phyloP scores from a whole-genome alignment of 495 filamentous ascomycete species.

The Lophium mytilinum region DNA sequence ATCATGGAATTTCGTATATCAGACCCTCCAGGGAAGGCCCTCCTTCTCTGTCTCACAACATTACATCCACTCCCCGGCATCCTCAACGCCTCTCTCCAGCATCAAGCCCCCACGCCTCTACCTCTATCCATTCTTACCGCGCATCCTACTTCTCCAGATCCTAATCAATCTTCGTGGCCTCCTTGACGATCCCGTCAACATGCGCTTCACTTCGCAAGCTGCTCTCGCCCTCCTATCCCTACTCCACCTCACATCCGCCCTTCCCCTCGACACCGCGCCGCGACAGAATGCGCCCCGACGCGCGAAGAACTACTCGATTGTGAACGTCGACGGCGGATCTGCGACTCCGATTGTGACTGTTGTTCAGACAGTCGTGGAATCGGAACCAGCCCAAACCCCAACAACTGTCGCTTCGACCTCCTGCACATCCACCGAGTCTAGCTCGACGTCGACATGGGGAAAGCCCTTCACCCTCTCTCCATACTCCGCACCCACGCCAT shows the following conservation, averaged over 20 bases:
- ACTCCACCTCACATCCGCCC: neutral
- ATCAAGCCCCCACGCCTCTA: neutral
- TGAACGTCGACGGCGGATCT: conserved; percentile 1
- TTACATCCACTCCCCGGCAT: neutral
- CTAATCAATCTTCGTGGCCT: neutral
- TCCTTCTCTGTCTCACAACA: neutral
- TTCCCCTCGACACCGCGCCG: neutral
- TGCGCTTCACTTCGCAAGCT: neutral
- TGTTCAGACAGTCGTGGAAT: neutral
- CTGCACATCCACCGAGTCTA: neutral
- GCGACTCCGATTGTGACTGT: neutral
- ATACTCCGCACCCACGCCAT: neutral
- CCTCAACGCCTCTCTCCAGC: neutral
- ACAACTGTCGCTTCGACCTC: neutral
- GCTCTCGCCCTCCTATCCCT: neutral
- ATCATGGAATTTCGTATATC: neutral
- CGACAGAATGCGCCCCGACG: neutral
- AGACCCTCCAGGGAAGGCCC: neutral
- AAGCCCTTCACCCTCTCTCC: neutral
- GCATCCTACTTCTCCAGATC: neutral
- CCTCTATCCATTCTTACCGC: neutral
- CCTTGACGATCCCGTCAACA: neutral
- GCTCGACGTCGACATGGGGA: neutral
- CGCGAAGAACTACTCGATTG: neutral
- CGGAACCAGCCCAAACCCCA: neutral